Percentiles rank a stretch among this genome's conserved stretches.
These are phyloP conservation scores for Smithsoniella earleae DNA, from an alignment of 163 green algal genomes.

Conservation along the genomic window DNA sequence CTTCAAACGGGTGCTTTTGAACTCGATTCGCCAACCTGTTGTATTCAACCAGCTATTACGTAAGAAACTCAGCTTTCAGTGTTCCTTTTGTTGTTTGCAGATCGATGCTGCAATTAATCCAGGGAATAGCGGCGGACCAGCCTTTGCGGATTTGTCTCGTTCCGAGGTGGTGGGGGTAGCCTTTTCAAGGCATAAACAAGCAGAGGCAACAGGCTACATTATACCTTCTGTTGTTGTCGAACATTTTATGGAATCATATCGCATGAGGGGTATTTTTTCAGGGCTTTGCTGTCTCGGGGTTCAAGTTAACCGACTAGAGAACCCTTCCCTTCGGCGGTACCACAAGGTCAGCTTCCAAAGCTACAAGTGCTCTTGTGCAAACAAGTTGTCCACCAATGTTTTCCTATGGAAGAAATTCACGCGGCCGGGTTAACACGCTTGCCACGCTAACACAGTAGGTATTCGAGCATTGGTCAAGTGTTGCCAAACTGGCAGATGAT, in stretches of 20 bases:
- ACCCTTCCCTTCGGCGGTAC: slow-evolving; percentile 10
- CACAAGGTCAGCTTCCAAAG: slow-evolving; percentile 1
- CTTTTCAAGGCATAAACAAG: slow-evolving; percentile 16
- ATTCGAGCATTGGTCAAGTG: neutral
- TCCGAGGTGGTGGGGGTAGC: slow-evolving; percentile 20
- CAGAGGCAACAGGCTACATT: slow-evolving; percentile 28
- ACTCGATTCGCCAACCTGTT: no score
- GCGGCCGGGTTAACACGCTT: neutral
- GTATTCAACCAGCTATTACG: no score
- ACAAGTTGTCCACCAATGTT: no score
- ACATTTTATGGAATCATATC: slow-evolving; percentile 15
- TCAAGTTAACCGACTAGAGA: slow-evolving; percentile 13
- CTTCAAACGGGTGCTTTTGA: no score
- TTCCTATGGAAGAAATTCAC: no score
- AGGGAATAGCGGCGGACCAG: slow-evolving; percentile 65
- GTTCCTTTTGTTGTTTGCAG: no score
- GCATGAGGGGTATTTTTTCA: neutral
- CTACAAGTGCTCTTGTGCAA: no score
- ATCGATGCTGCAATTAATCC: slow-evolving; percentile 56
- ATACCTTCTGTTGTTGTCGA: slow-evolving; percentile 24
- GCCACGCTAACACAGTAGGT: neutral
- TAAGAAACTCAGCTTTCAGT: no score
- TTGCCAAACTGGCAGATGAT: neutral
- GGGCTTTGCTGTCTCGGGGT: slow-evolving; percentile 21
- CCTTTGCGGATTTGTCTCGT: slow-evolving; percentile 47